Base-by-base conservation (phyloP, 768 basidiomycete species). In the Mycena crocata region DNA sequence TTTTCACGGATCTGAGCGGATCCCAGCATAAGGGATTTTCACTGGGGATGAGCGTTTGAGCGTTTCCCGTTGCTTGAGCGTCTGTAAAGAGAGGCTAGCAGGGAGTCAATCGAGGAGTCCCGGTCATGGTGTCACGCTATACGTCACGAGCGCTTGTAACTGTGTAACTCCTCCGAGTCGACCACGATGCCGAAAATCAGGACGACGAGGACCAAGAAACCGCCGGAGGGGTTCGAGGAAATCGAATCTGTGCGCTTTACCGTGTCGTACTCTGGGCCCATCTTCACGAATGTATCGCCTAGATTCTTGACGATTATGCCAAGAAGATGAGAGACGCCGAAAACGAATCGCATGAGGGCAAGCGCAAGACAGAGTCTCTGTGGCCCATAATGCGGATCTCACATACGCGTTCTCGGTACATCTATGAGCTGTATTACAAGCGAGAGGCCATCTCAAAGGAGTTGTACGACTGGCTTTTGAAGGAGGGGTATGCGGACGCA, bases 321-420 rank as follows among this genome's bases (percentile, higher is more conserved):
- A 94, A 95, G 84, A 99, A 98, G 84, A 99, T 99, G 98, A 86
- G 98, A 59, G 98, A 99, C 79, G 98, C 94, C 1, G 98, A 99
- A 85, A 98, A 96, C 75, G 98, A 99, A 81, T 90, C 92, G 2
- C 98, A 99, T 77, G 98, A 99, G 78, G 98, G 98, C 68, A 99
- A 99, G 79, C 94, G 96, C 77, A 95, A 93, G 80, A 88, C 91
- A 28, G 95, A 96, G 81, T 93, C 93, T 7, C 79, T 95, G 40
- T 96, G 98, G 97, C 95, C 97, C 45, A 98, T 99, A 67, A 99
- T 99, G 96, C 90, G 95, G 37, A 95, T 99, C 75, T 93, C 95
- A 23, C 98, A 99, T 80, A 92, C 96, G 13, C 91, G 98, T 42
- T 97, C 96, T 48, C 86, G 95, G 71, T 98, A 98, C 79, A 94